phyloP scores from a whole-genome alignment of 805 yeast species.

The Nakazawaea wickerhamii region DNA sequence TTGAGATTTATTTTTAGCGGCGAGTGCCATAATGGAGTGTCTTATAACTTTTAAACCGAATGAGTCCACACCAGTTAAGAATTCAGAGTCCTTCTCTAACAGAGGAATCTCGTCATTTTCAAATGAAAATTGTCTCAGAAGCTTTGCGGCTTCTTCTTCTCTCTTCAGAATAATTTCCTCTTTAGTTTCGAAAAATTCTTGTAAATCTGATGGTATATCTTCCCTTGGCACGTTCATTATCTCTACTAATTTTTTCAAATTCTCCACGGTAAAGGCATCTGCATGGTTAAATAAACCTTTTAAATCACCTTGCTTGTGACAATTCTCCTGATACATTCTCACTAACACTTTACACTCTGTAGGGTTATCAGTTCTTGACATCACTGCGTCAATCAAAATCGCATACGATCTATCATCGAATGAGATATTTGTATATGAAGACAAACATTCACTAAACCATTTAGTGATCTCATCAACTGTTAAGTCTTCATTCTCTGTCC shows the following conservation, averaged over 20 bases:
- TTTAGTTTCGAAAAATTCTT: constrained; percentile 20
- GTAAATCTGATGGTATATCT: constrained; percentile 31
- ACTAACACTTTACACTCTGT: constrained; percentile 2
- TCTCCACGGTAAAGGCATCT: constrained; percentile 48
- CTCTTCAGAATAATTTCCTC: constrained; percentile 13
- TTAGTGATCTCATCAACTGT: constrained; percentile 37
- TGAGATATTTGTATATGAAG: constrained; percentile 25
- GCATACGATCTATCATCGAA: constrained; percentile 59
- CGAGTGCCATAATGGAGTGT: constrained; percentile 58
- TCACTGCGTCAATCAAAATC: constrained; percentile 42
- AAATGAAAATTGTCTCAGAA: constrained; percentile 17
- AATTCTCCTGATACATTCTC: constrained; percentile 7
- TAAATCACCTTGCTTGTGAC: constrained; percentile 8
- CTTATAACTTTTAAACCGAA: constrained; percentile 75
- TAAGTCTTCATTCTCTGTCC: constrained; percentile 35
- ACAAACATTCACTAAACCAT: constrained; percentile 31
- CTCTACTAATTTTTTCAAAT: constrained; percentile 27
- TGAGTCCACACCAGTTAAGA: constrained; percentile 63
- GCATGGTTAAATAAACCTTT: constrained; percentile 38
- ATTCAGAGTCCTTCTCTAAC: constrained; percentile 49
- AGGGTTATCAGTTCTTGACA: constrained; percentile 1
- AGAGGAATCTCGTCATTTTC: constrained; percentile 25
- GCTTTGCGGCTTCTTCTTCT: constrained; percentile 1
- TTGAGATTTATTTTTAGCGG: constrained; percentile 20
- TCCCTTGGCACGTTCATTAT: constrained; percentile 17